Evolutionary conservation across 139 green algal species (phyloP).

Genomic region (Coelastrella sp.): DNA sequence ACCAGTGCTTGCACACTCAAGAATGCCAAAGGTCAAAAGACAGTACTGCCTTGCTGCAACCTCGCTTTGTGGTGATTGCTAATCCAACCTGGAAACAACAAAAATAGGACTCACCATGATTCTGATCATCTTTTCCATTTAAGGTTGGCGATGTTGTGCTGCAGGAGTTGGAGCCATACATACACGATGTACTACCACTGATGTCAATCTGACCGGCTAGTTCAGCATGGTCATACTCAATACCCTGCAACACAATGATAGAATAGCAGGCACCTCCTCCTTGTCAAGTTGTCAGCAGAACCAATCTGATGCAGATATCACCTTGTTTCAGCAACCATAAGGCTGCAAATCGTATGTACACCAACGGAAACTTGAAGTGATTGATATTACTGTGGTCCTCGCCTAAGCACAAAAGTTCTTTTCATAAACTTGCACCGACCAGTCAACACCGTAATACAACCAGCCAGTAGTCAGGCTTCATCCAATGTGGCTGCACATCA

Average conservation of each 20-base stretch:
- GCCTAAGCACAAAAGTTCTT: no score
- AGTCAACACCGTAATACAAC: no score
- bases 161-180: neutral
- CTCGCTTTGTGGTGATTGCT: neutral
- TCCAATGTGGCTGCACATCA: no score
- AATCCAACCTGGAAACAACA: neutral
- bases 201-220: neutral
- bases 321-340: neutral
- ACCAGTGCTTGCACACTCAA: no score
- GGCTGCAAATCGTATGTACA: no score
- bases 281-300: neutral
- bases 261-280: neutral
- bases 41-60: no score
- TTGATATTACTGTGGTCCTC: no score
- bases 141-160: neutral
- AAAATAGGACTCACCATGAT: neutral
- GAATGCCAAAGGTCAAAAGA: no score
- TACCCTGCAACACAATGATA: neutral
- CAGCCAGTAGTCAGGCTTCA: no score
- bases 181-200: neutral
- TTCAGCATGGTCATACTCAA: neutral
- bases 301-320: no score
- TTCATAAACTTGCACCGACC: no score
- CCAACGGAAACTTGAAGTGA: no score
- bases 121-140: neutral